A percentile compares a stretch with the other conserved stretches of the same genome.
phyloP scores from a whole-genome alignment of 2,329 filamentous ascomycete species.

The Penicillium rolfsii region DNA sequence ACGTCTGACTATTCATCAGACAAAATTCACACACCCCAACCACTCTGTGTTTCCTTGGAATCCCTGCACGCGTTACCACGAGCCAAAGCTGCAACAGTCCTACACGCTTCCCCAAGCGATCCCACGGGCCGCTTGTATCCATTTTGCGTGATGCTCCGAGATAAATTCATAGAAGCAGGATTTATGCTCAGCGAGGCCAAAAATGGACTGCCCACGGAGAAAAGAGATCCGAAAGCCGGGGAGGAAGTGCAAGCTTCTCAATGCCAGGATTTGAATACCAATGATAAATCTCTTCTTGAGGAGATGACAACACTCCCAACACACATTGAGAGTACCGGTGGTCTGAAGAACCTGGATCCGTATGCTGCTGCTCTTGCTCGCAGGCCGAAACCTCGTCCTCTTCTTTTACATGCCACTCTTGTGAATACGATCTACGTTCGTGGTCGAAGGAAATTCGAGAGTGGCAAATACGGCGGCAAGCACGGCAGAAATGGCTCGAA shows the following conservation, averaged over 20 bases:
- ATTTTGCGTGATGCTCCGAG: slow-evolving; percentile 46
- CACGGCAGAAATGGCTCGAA: slow-evolving; percentile 20
- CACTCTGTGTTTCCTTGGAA: slow-evolving; percentile 50
- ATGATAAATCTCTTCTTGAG: slow-evolving; percentile 14
- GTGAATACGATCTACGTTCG: slow-evolving; percentile 78
- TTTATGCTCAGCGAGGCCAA: slow-evolving; percentile 43
- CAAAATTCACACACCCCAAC: slow-evolving; percentile 16
- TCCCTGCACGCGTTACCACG: slow-evolving; percentile 45
- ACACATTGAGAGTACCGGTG: slow-evolving; percentile 3
- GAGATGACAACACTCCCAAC: slow-evolving; percentile 16
- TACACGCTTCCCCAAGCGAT: slow-evolving; percentile 48
- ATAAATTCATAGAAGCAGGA: slow-evolving; percentile 49
- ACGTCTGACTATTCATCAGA: no score
- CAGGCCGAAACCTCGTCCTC: slow-evolving; percentile 49
- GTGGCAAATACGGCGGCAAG: slow-evolving; percentile 9
- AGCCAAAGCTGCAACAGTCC: slow-evolving; percentile 40
- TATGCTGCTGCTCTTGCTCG: slow-evolving; percentile 17
- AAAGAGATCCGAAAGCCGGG: not conserved
- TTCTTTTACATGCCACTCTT: slow-evolving; percentile 82
- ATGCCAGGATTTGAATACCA: slow-evolving; percentile 12
- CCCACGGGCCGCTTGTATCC: slow-evolving; percentile 45
- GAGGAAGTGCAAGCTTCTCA: not conserved
- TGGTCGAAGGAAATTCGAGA: slow-evolving; percentile 23
- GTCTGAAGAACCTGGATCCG: not conserved
- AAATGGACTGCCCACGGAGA: slow-evolving; percentile 7